Conservation (phyloP, 257 asterid species). For the Hygrophila difformis region DNA sequence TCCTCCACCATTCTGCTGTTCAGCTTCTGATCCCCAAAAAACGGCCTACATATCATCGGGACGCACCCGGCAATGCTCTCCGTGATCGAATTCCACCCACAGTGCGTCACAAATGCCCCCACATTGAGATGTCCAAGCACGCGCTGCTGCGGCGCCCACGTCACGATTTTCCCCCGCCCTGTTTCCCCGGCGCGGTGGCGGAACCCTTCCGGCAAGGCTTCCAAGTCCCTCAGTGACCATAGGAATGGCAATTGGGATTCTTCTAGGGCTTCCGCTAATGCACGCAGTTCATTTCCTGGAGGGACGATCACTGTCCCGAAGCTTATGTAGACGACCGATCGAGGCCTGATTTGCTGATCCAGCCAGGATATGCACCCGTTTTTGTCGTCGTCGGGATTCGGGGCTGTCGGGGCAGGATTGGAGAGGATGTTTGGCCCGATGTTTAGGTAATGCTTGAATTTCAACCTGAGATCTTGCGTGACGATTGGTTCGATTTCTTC, state of each 20-base stretch:
- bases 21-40: slow-evolving; percentile 56
- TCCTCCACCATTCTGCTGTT: slow-evolving; percentile 50
- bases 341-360: slow-evolving; percentile 20
- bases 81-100: slow-evolving; percentile 71
- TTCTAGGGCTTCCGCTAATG: slow-evolving; percentile 57
- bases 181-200: slow-evolving; percentile 30
- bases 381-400: slow-evolving; percentile 28
- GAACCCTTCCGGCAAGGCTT: slow-evolving; percentile 46
- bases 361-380: slow-evolving; percentile 53
- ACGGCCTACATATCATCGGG: slow-evolving; percentile 65
- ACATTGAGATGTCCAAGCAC: slow-evolving; percentile 33
- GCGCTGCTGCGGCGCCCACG: slow-evolving; percentile 64
- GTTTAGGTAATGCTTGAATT: slow-evolving; percentile 44
- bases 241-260: slow-evolving; percentile 33
- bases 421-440: slow-evolving; percentile 48
- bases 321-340: slow-evolving; percentile 50
- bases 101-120: slow-evolving; percentile 56
- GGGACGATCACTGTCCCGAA: slow-evolving; percentile 55
- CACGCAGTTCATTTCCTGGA: slow-evolving; percentile 39
- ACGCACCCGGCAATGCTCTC: slow-evolving; percentile 49
- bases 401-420: slow-evolving; percentile 18
- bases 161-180: slow-evolving; percentile 31
- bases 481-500: slow-evolving; percentile 58
- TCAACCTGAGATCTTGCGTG: slow-evolving; percentile 34
- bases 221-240: slow-evolving; percentile 43